Evolutionary conservation across 768 basidiomycete genomes (phyloP).

Genomic region (Hericium coralloides): DNA sequence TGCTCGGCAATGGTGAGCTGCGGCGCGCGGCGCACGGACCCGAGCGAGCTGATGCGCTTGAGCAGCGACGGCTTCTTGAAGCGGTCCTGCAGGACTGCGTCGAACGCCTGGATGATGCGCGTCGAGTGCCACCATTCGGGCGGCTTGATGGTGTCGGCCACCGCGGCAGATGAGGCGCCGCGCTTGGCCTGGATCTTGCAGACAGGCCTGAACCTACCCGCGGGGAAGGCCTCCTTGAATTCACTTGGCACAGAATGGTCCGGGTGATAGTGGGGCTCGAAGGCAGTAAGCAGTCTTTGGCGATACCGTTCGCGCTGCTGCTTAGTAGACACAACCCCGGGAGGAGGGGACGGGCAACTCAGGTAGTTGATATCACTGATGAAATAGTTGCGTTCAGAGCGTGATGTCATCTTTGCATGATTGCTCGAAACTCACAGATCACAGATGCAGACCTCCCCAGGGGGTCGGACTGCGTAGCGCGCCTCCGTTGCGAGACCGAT

Average conservation of each 20-base stretch:
- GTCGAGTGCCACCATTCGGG: constrained; percentile 95
- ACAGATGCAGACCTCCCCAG: constrained; percentile 78
- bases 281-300: constrained; percentile 63
- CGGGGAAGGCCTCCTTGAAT: constrained; percentile 93
- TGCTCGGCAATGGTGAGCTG: constrained; percentile 71
- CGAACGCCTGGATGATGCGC: constrained; percentile 85
- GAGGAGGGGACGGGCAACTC: constrained; percentile 75
- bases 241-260: constrained; percentile 84
- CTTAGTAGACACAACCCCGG: constrained; percentile 64
- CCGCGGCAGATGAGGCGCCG: constrained; percentile 67
- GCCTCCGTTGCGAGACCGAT: constrained; percentile 84
- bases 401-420: background rate
- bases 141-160: constrained; percentile 83
- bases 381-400: background rate
- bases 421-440: constrained; percentile 56
- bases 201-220: constrained; percentile 82
- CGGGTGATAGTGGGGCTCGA: constrained; percentile 84
- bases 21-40: constrained; percentile 58
- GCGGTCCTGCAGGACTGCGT: constrained; percentile 82
- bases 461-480: constrained; percentile 63
- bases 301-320: constrained; percentile 77
- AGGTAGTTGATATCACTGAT: constrained; percentile 72
- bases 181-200: constrained; percentile 87
- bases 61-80: constrained; percentile 85
- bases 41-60: constrained; percentile 75